phyloP scores from a whole-genome alignment of 352 stramenopile species.

The Phytophthora sojae region DNA sequence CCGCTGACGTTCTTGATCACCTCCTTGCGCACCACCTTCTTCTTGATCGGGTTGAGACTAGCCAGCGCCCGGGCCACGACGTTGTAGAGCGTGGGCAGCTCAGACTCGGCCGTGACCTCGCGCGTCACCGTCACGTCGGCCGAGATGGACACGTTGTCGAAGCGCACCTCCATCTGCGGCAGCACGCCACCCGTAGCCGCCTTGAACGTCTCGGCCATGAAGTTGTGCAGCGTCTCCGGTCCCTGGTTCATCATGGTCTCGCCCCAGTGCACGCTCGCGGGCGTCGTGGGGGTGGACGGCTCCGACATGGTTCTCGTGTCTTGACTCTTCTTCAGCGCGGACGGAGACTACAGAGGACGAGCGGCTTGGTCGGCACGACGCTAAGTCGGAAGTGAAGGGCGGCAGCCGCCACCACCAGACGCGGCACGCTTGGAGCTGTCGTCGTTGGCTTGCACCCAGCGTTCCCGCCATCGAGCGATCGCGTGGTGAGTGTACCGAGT shows the following conservation, averaged over 20 bases:
- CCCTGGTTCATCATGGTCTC: constrained; percentile 27
- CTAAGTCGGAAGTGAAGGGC: constrained; percentile 27
- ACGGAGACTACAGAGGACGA: background rate
- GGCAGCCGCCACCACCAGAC: background rate
- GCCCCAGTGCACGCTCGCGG: constrained; percentile 35
- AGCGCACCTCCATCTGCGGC: constrained; percentile 42
- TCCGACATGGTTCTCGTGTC: constrained; percentile 25
- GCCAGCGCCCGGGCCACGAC: constrained; percentile 3
- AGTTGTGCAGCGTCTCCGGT: constrained; percentile 25
- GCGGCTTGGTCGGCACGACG: constrained; percentile 18
- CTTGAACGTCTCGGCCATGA: constrained; percentile 36
- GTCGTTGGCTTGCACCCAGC: background rate
- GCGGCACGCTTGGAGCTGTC: background rate
- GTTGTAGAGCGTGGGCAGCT: constrained; percentile 52
- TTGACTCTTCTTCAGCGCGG: background rate
- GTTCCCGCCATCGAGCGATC: background rate
- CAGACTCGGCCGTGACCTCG: constrained; percentile 28
- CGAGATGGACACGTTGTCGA: constrained; percentile 38
- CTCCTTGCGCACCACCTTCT: constrained; percentile 41
- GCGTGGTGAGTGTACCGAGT: constrained; percentile 16
- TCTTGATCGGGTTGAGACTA: constrained; percentile 29
- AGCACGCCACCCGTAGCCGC: constrained; percentile 25
- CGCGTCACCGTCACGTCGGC: constrained; percentile 30
- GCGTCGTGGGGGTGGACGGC: constrained; percentile 22
- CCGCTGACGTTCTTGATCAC: constrained; percentile 45